A percentile compares a stretch with the other conserved stretches of the same genome.
These are phyloP conservation scores for Rhamnella rubrinervis DNA, from an alignment of 331 rosid species.

Conservation along the genomic window DNA sequence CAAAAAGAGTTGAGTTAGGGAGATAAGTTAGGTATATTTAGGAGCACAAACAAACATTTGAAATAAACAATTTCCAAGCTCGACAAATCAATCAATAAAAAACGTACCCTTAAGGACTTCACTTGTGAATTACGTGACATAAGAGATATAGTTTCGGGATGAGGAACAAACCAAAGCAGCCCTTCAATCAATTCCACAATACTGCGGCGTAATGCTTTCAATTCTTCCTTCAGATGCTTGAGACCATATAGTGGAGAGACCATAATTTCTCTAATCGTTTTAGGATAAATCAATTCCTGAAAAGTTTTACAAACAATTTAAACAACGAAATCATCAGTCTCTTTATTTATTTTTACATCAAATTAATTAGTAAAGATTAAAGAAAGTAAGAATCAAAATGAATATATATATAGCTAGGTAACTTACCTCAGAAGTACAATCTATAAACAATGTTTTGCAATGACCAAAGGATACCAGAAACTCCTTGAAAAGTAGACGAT, in stretches of 20 bases:
- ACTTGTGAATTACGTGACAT: neutral
- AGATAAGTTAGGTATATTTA: too few relatives aligned
- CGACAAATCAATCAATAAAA: too few relatives aligned
- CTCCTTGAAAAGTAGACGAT: neutral
- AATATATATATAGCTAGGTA: neutral
- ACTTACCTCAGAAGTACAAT: neutral
- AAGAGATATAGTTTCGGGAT: neutral
- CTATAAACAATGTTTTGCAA: neutral
- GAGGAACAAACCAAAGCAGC: too few relatives aligned
- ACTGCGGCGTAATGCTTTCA: neutral
- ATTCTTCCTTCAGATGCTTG: neutral
- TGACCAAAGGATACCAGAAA: constrained; percentile 5
- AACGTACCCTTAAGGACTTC: neutral
- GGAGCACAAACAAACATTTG: too few relatives aligned
- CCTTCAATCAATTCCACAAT: neutral
- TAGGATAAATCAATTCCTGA: neutral
- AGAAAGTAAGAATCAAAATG: neutral
- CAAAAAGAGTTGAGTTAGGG: too few relatives aligned
- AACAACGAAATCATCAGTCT: too few relatives aligned
- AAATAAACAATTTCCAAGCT: neutral
- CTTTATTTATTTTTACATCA: too few relatives aligned
- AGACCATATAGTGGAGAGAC: neutral
- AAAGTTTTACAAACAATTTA: too few relatives aligned
- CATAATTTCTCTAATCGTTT: neutral
- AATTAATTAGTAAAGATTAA: neutral